phyloP scores from a whole-genome alignment of 2,329 filamentous ascomycete species.

The Intubia oerlemansii region DNA sequence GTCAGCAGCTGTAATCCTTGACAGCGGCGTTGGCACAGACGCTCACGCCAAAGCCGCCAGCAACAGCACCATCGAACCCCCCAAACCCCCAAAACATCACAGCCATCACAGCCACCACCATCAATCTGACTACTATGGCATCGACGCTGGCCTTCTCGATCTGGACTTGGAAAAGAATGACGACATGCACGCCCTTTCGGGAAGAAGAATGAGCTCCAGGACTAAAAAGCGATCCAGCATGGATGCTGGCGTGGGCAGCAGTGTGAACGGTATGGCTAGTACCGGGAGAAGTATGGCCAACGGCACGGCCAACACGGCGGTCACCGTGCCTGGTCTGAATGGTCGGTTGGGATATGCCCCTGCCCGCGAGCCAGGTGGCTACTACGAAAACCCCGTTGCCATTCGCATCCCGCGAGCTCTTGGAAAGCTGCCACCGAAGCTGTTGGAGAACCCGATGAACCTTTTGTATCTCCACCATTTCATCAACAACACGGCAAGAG shows the following conservation, averaged over 20 bases:
- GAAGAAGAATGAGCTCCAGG: too few relatives aligned
- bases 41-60: conserved; percentile 1
- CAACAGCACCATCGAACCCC: too few relatives aligned
- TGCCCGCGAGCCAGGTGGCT: conserved; percentile 31
- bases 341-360: too few relatives aligned
- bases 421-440: conserved; percentile 24
- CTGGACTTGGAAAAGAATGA: conserved; percentile 50
- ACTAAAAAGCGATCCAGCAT: too few relatives aligned
- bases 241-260: too few relatives aligned
- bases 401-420: conserved; percentile 31
- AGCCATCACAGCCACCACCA: conserved; percentile 4
- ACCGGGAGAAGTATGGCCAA: too few relatives aligned
- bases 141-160: conserved; percentile 50
- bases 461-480: conserved; percentile 46
- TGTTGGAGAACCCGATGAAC: conserved; percentile 60
- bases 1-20: too few relatives aligned
- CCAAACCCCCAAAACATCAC: too few relatives aligned
- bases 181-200: conserved; percentile 42
- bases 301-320: too few relatives aligned
- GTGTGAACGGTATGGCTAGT: too few relatives aligned
- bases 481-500: conserved; percentile 54
- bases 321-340: too few relatives aligned
- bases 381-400: conserved; percentile 47
- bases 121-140: conserved; percentile 35
- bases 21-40: neutral